Percentiles rank a stretch among this genome's conserved stretches.
Conservation (phyloP, 2,329 filamentous ascomycete species). For the Verticillium tricorpus region DNA sequence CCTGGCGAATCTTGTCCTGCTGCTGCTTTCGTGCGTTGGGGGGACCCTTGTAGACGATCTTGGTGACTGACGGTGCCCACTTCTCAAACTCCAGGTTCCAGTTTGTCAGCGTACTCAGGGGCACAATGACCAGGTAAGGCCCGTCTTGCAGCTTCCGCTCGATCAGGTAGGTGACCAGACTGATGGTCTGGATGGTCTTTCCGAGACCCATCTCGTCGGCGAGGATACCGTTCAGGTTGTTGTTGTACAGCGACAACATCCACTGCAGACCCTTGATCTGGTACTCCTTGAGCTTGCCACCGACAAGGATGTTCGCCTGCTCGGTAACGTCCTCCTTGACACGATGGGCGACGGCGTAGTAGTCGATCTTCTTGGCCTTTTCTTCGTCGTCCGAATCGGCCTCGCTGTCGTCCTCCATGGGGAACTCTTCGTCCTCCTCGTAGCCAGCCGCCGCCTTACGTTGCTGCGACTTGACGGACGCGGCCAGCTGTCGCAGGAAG, state of each 20-base stretch:
- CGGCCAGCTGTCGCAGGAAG: constrained; percentile 92
- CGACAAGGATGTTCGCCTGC: constrained; percentile 83
- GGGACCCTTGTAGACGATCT: constrained; percentile 95
- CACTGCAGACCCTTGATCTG: constrained; percentile 98
- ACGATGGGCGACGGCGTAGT: constrained; percentile 96
- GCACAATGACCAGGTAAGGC: constrained; percentile 94
- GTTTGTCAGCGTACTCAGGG: constrained; percentile 93
- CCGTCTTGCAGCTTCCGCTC: constrained; percentile 90
- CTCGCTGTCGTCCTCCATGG: constrained; percentile 60
- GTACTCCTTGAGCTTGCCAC: constrained; percentile 93
- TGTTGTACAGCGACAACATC: constrained; percentile 99
- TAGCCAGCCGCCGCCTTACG: constrained; percentile 76
- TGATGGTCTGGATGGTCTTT: constrained; percentile 99
- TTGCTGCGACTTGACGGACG: constrained; percentile 92
- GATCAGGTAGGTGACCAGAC: constrained; percentile 93
- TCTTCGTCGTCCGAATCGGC: constrained; percentile 65
- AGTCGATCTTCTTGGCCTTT: constrained; percentile 81
- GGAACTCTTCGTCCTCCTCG: constrained; percentile 41
- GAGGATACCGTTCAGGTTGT: constrained; percentile 97
- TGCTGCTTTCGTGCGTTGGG: constrained; percentile 83
- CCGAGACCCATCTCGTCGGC: constrained; percentile 99
- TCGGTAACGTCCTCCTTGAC: constrained; percentile 85
- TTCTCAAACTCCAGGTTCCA: constrained; percentile 99
- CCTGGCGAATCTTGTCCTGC: constrained; percentile 89
- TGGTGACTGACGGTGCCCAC: constrained; percentile 84